Evolutionary conservation across 805 yeast genomes (phyloP), one percentile per base, ranked within the genome.

Genomic region (Kodamaea laetipori): DNA sequence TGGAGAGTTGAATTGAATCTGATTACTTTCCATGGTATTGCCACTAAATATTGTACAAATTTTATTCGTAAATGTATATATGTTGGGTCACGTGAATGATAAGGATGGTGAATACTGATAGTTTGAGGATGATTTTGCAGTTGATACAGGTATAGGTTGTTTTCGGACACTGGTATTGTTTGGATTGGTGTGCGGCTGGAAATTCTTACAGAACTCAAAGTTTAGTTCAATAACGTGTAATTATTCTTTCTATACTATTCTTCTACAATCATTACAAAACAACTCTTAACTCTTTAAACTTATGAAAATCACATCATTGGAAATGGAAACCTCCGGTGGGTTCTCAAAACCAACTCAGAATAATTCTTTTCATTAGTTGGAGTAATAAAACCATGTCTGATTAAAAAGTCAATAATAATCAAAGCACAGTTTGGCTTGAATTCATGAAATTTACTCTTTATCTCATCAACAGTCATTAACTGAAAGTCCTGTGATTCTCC

Each of bases 381-480:
- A 0, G 84, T 78, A 8, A 92, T 60, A 25, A 73, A 58, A 1
- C 97, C 96, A 55, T 85, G 90, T 53, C 99, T 80, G n/a, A 90
- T 76, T 43, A 94, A 69, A 56, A 94, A 94, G 54, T 92, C 97
- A 11, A 90, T 72, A 23, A 86, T 70, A 2, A 90, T 84, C 24
- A 81, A 65, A 0, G 84, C 95, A 66, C 96, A 86, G 56, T 92
- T 94, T 19, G 96, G 96, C 63, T 92, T 94, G 69, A 94, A 94
- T 54, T 84, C 80, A 9, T 56, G 56, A 21, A 92, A 55, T n/a
- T 76, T 70, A 23, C 56, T 44, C 26, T 73, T 47, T 1, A 87
- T 78, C 48, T 86, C 84, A 3, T 73, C 78, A 1, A 88, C 57
- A 4, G 69, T 60, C 81, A 87, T 70, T 35, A 90, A 67, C 45